These are phyloP conservation scores for Botrytis porri DNA, from an alignment of 2,329 filamentous ascomycete genomes.

Conservation along the genomic window DNA sequence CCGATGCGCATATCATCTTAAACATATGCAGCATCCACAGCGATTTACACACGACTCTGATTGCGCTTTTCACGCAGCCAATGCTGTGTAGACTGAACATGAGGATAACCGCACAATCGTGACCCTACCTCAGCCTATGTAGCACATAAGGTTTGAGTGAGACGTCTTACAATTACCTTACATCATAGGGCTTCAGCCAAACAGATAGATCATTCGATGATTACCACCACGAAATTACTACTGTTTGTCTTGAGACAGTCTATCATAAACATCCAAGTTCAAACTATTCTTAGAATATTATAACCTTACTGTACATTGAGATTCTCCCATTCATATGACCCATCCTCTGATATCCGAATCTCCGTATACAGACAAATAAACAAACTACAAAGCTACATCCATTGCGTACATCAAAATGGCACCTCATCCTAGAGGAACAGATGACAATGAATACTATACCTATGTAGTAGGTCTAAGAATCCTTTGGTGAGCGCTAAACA, in stretches of 20 bases:
- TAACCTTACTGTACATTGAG: not conserved
- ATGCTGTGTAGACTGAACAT: not conserved
- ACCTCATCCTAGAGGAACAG: not conserved
- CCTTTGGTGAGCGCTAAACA: not conserved
- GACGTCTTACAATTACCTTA: conserved; percentile 5
- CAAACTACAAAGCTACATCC: not conserved
- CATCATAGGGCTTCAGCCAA: not conserved
- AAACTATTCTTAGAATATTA: conserved; percentile 1
- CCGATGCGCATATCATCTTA: not conserved
- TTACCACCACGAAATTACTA: not conserved
- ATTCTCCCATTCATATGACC: not conserved
- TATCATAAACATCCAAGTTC: not conserved
- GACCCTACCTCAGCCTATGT: too few species aligned
- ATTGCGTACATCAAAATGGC: not conserved
- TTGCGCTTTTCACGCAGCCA: not conserved
- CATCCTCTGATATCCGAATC: not conserved
- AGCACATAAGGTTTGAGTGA: conserved; percentile 5
- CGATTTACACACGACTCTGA: not conserved
- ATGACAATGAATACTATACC: not conserved
- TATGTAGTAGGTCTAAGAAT: not conserved
- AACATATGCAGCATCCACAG: not conserved
- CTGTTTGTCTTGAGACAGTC: not conserved
- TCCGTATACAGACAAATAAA: not conserved
- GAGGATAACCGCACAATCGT: not conserved
- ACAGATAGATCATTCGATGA: not conserved